Conservation (phyloP, 306 rosid genomes). For the Ammopiptanthus mongolicus region DNA sequence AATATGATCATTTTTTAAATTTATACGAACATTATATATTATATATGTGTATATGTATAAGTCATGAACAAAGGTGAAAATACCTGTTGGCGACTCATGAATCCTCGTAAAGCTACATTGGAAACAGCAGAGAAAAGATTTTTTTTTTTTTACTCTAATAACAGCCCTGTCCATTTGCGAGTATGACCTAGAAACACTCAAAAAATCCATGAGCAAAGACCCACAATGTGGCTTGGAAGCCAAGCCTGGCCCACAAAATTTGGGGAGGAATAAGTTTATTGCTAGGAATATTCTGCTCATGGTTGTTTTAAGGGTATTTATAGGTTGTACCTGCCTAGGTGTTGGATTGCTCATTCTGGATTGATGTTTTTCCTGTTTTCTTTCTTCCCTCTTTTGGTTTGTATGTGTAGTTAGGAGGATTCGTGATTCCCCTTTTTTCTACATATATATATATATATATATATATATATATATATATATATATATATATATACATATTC, state of each 20-base stretch:
- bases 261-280: background rate
- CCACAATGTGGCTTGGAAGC: background rate
- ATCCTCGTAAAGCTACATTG: background rate
- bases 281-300: background rate
- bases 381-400: background rate
- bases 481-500: background rate
- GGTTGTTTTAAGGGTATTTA: background rate
- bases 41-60: too few species aligned
- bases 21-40: background rate
- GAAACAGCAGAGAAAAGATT: background rate
- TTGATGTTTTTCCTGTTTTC: background rate
- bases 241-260: background rate
- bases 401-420: background rate
- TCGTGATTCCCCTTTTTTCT: background rate
- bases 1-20: background rate
- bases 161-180: background rate
- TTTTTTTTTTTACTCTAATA: too few species aligned
- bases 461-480: too few species aligned
- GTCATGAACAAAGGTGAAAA: background rate
- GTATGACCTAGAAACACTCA: background rate
- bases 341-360: background rate
- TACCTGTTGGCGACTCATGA: background rate
- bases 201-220: background rate
- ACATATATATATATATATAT: background rate
- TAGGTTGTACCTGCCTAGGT: slow-evolving; percentile 6